Evolutionary conservation across 352 stramenopile species (phyloP).

Genomic region (Paralagenidium karlingii): DNA sequence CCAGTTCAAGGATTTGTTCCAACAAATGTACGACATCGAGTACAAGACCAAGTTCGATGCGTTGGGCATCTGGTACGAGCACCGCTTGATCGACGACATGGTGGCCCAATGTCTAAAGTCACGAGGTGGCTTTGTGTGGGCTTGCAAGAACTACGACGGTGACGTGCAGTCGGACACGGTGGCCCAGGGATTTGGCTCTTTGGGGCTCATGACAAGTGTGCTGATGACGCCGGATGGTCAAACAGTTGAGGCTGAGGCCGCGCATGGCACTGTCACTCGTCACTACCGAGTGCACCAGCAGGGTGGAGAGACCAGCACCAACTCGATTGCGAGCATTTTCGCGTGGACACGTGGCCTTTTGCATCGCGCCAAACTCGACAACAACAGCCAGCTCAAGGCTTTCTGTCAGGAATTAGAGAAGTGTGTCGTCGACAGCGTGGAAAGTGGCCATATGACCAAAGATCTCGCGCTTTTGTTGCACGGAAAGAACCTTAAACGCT

Average conservation of each 20-base stretch:
- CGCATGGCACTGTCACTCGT: conserved; percentile 82
- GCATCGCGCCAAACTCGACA: conserved; percentile 78
- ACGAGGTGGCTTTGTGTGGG: conserved; percentile 83
- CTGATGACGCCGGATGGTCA: conserved; percentile 73
- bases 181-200: conserved; percentile 78
- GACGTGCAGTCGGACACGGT: conserved; percentile 86
- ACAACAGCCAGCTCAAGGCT: conserved; percentile 53
- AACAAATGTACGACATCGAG: conserved; percentile 69
- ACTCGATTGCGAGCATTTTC: conserved; percentile 84
- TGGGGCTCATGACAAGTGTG: conserved; percentile 84
- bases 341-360: conserved; percentile 76
- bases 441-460: conserved; percentile 79
- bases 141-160: conserved; percentile 88
- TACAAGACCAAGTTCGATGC: conserved; percentile 67
- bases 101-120: conserved; percentile 83
- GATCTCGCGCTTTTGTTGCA: conserved; percentile 76
- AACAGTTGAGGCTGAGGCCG: conserved; percentile 80
- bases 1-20: conserved; percentile 85
- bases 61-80: conserved; percentile 67
- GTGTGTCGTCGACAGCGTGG: conserved; percentile 70
- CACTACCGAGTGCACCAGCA: conserved; percentile 85
- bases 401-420: conserved; percentile 70
- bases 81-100: conserved; percentile 86
- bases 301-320: conserved; percentile 78
- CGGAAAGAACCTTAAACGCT: conserved; percentile 48